Evolutionary conservation across 139 green algal genomes (phyloP), one percentile per base, ranked within the genome.

Genomic region (Parachlorella kessleri): DNA sequence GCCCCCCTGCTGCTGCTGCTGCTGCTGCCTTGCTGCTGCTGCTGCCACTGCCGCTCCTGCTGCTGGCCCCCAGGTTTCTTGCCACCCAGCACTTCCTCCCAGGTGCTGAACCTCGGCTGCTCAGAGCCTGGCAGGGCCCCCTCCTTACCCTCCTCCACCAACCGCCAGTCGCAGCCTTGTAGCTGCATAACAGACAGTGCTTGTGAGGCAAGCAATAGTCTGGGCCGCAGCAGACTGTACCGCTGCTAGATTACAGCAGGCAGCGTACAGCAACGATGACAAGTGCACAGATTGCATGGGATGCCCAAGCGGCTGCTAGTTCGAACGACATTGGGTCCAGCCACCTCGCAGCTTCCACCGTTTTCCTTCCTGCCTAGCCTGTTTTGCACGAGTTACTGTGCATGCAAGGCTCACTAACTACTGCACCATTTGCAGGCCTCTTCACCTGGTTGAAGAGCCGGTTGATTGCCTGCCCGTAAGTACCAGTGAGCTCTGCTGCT

Each of bases 21-120:
- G 2, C 67, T 70, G n/a, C 9, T 38, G 40, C 24, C 40, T 7
- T 23, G 9, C 35, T 36, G 24, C 35, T 32, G 24, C 30, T 32
- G 21, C 59, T 54, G 69, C 41, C 28, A 39, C 70, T 37, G 53
- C 26, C 36, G 65, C 35, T 71, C 36, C 54, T 75, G 39, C 39
- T 54, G 54, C 35, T 63, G 33, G 30, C 36, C 24, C 40, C 38
- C n/a, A 33, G 54, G 53, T 23, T 70, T 30, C 40, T 75, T 78
- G 35, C 65, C 65, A 32, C 55, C 53, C 10, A 78, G 33, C 4
- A 78, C 81, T 0, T 89, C 84, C 32, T 87, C 84, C 81, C 81
- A 89, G 32, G 78, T 87, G 30, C 77, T 79, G 66, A 83, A 89
- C 5, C 68, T 35, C 2, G 84, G 84, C 66, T 89, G 81, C 54